phyloP scores from a whole-genome alignment of 768 basidiomycete species.

The Strobilomyces echinocephalus region DNA sequence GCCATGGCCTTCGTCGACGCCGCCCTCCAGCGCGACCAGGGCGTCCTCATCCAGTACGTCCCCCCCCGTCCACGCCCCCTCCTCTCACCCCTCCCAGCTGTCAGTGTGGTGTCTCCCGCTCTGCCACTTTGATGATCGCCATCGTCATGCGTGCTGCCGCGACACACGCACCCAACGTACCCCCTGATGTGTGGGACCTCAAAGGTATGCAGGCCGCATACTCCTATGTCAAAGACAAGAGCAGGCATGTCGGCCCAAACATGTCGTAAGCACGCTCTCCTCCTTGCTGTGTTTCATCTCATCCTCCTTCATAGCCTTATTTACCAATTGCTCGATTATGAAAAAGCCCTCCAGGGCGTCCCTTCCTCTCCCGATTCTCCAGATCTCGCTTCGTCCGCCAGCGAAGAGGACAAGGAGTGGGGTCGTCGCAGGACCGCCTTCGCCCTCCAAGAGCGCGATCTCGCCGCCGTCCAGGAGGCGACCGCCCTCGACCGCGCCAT shows the following conservation, averaged over 20 bases:
- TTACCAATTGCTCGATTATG: slow-evolving; percentile 91
- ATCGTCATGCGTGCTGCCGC: slow-evolving; percentile 92
- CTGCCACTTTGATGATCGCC: slow-evolving; percentile 85
- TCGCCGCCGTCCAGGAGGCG: slow-evolving; percentile 64
- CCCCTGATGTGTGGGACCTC: slow-evolving; percentile 71
- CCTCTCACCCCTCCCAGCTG: slow-evolving; percentile 49
- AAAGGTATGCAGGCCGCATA: slow-evolving; percentile 91
- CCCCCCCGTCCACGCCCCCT: slow-evolving; percentile 9
- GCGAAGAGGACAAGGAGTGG: slow-evolving; percentile 79
- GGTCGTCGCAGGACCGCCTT: slow-evolving; percentile 58
- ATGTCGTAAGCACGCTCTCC: slow-evolving; percentile 71
- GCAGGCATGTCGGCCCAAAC: slow-evolving; percentile 84
- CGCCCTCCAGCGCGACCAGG: slow-evolving; percentile 68
- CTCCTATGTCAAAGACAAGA: slow-evolving; percentile 84
- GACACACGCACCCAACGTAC: slow-evolving; percentile 56
- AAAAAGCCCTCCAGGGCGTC: slow-evolving; percentile 60
- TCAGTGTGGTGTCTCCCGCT: slow-evolving; percentile 90
- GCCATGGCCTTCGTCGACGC: slow-evolving; percentile 82
- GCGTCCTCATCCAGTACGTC: slow-evolving; percentile 81
- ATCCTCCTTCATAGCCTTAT: slow-evolving; percentile 57
- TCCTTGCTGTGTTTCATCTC: slow-evolving; percentile 20
- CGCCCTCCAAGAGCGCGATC: slow-evolving; percentile 44
- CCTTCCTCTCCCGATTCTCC: slow-evolving; percentile 47
- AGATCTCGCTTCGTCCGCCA: slow-evolving; percentile 48
- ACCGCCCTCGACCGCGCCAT: slow-evolving; percentile 79